These are phyloP conservation scores for Geotrichum carabidarum DNA, from an alignment of 1,139 yeast genomes.

Conservation along the genomic window DNA sequence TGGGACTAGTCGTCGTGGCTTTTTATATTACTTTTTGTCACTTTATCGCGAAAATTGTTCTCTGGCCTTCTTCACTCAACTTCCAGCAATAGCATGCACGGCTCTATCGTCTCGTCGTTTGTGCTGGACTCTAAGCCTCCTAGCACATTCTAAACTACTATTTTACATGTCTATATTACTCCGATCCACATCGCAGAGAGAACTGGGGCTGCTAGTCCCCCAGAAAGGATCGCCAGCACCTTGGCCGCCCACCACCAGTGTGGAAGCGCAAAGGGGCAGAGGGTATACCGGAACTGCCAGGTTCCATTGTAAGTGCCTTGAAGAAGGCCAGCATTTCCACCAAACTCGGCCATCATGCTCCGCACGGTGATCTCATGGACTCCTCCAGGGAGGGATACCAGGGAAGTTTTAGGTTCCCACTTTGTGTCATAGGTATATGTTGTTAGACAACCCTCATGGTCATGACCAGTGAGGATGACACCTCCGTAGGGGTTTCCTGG, in stretches of 20 bases:
- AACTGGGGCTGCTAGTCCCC: constrained; percentile 12
- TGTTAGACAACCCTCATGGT: constrained; percentile 84
- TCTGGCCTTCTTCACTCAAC: neutral
- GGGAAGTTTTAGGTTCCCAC: constrained; percentile 20
- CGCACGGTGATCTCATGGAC: constrained; percentile 79
- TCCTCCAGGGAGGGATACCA: neutral
- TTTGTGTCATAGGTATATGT: constrained; percentile 45
- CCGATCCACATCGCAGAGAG: constrained; percentile 4
- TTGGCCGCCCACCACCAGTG: constrained; percentile 95
- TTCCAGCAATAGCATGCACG: neutral
- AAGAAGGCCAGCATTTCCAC: constrained; percentile 81
- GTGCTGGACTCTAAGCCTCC: neutral
- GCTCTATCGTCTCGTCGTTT: neutral
- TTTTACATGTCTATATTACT: neutral
- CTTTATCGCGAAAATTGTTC: neutral
- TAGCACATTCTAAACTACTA: too few relatives aligned
- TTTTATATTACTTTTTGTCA: too few relatives aligned
- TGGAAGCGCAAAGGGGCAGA: constrained; percentile 83
- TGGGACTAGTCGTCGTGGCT: neutral
- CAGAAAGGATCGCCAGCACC: constrained; percentile 38
- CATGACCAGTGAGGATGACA: constrained; percentile 87
- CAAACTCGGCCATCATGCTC: constrained; percentile 94
- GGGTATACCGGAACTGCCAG: constrained; percentile 65
- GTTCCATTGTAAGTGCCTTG: constrained; percentile 56
- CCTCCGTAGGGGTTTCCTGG: constrained; percentile 47